A percentile compares a stretch with the other conserved stretches of the same genome.
Conservation (phyloP, 139 green algal species). For the Pycnococcus provasolii region DNA sequence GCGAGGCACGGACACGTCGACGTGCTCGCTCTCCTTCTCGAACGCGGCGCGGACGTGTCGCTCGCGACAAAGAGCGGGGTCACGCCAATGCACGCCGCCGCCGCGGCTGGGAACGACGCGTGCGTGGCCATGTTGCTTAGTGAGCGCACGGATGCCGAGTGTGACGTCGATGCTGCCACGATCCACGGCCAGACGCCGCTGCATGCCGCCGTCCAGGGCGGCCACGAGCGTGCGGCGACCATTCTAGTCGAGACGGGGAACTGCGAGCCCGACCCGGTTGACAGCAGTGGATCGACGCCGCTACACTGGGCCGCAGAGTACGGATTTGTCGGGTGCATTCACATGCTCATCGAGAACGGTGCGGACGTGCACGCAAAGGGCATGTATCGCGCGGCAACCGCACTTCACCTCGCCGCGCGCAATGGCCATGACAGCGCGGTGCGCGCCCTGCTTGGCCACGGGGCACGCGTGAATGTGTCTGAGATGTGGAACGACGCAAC, state of each 20-base stretch:
- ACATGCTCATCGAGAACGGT: background rate
- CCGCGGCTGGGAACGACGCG: background rate
- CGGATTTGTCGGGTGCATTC: background rate
- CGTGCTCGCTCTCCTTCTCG: background rate
- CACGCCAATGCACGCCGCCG: background rate
- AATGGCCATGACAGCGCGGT: slow-evolving; percentile 4
- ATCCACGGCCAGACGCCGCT: slow-evolving; percentile 5
- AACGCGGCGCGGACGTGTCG: slow-evolving; percentile 5
- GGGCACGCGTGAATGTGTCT: slow-evolving; percentile 2
- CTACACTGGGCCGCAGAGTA: slow-evolving; percentile 6
- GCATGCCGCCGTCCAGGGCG: background rate
- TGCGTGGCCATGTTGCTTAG: background rate
- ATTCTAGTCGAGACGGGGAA: background rate
- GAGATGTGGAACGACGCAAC: slow-evolving; percentile 18
- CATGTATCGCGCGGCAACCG: background rate
- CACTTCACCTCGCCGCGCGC: slow-evolving; percentile 5
- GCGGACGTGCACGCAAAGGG: background rate
- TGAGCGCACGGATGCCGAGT: background rate
- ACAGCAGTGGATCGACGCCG: background rate
- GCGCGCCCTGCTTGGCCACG: background rate
- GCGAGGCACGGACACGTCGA: background rate
- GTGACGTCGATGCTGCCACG: background rate
- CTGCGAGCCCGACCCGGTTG: background rate
- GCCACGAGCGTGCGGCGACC: background rate
- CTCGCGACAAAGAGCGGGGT: background rate